Evolutionary conservation across 805 yeast species (phyloP).

Genomic region (Brettanomyces bruxellensis): DNA sequence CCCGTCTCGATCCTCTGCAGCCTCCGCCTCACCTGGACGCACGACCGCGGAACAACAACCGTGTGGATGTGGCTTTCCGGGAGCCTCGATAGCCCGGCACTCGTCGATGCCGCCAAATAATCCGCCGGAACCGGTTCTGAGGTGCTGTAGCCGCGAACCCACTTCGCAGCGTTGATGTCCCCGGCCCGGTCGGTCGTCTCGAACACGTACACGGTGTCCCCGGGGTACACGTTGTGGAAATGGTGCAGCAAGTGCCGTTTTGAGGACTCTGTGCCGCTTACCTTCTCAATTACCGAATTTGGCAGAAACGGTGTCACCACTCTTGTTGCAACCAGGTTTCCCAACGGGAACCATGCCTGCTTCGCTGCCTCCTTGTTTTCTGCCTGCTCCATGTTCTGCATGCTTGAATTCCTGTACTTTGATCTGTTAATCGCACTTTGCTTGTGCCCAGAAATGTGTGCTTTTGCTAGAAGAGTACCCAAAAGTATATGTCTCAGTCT

Average conservation of each 20-base stretch:
- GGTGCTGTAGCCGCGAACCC: conserved; percentile 76
- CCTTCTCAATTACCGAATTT: conserved; percentile 9
- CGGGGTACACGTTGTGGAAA: conserved; percentile 50
- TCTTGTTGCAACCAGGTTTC: conserved; percentile 34
- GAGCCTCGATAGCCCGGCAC: conserved; percentile 40
- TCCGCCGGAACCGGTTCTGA: conserved; percentile 64
- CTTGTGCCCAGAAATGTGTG: too few relatives aligned
- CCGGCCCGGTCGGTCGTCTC: conserved; percentile 30
- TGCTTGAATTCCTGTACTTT: too few relatives aligned
- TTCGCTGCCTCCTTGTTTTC: too few relatives aligned
- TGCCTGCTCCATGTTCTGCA: too few relatives aligned
- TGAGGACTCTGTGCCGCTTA: conserved; percentile 5
- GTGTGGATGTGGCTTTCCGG: conserved; percentile 47
- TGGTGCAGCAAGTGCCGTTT: conserved; percentile 4
- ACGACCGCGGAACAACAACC: conserved; percentile 54
- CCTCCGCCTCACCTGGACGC: conserved; percentile 36
- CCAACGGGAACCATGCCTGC: conserved; percentile 29
- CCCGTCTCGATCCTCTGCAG: background rate
- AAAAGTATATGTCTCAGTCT: too few relatives aligned
- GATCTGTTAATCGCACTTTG: too few relatives aligned
- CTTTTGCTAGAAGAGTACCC: too few relatives aligned
- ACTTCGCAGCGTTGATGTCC: conserved; percentile 17
- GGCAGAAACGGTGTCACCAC: conserved; percentile 39
- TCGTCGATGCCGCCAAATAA: conserved; percentile 50
- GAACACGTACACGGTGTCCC: conserved; percentile 70